Base-by-base conservation (phyloP, 2,329 filamentous ascomycete species). In the Cordyceps fumosorosea region DNA sequence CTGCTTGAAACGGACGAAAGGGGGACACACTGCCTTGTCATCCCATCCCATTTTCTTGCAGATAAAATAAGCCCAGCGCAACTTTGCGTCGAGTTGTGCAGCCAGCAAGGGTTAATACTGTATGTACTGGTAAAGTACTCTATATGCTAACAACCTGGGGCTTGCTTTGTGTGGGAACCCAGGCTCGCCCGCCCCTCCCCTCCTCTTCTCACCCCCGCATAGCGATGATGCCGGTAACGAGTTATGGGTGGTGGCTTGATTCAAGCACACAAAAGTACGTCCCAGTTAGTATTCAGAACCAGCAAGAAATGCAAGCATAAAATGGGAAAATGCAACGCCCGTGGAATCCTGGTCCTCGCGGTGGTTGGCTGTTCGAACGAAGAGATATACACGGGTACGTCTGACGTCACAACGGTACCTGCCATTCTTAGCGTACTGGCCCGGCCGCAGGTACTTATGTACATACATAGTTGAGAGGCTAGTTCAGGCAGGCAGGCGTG, bases 51-150 rank as follows among this genome's bases (percentile, higher is more conserved):
- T 48, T 22, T 42, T 40, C 37, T 18, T 32, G 42, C 55, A 59
- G 32, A 44, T 22, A 7, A 22, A 52, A 45, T 45, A 60, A 53
- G 48, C 48, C 24, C 57, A 60, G 57, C 57, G 57, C 57, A 60
- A 60, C 11, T 60, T 50, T 37, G 57, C 57, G 57, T 37, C 57
- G 32, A 60, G 40, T 50, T 42, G 32, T 58, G 47, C 56, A 51
- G 56, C 56, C 3, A 26, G 18, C 14, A 22, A 5, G 24, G 24
- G 52, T 44, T 22, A 14, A 12, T 44, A 37, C 34, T 40, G n/a
- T 34, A 12, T 34, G 26, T 6, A 29, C 3, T 52, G 3, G 37
- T 7, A 5, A 40, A 40, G 18, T n/a, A n/a, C n/a, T n/a, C n/a
- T n/a, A n/a, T n/a, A n/a, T n/a, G n/a, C n/a, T n/a, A n/a, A n/a